Base-by-base conservation (phyloP, 257 asterid genomes). In the Forsythia viridissima region DNA sequence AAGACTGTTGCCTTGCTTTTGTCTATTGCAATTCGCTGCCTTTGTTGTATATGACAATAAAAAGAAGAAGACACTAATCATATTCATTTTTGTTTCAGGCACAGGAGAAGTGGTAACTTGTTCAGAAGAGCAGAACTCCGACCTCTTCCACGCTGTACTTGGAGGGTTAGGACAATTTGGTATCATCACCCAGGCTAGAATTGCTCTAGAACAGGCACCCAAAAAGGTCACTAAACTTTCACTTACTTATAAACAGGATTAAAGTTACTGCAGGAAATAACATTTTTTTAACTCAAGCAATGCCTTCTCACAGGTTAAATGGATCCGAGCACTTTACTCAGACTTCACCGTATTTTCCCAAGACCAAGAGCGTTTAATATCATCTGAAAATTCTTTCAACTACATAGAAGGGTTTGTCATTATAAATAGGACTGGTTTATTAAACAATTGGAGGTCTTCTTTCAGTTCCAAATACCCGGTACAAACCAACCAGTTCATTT, bases 91-190 rank as follows among this genome's bases (percentile, higher is more conserved):
- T 41, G 7, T 75, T 63, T 79, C 84, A 94, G 97, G 99, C 38
- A 87, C 79, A 42, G 99, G 99, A 79, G 94, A 93, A 81, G 91
- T 91, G 63, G 82, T 81, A 21, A 84, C 82, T 39, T 95, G 99
- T 76, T 93, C 99, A 10, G 93, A 89, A 30, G 85, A 89, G 80
- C 79, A 90, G 72, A 89, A 93, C 77, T 76, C 87, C 2, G 98
- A 95, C 80, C 89, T 93, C 57, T 95, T 95, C 86, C 80, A 90
- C 39, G 97, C 89, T 4, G 96, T 91, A 4, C 90, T 93, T 15
- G 99, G 99, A 7, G 99, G 99, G 72, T 74, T 95, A 36, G 99
- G 98, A 76, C 97, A 95, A 81, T 92, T 95, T 59, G 99, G 98
- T 1, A 83, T 95, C 76, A 93, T 95, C 59, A 93, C 98, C 4